These are phyloP conservation scores for Cryptosporidium viatorum DNA, from an alignment of 169 alveolate species.

Conservation along the genomic window DNA sequence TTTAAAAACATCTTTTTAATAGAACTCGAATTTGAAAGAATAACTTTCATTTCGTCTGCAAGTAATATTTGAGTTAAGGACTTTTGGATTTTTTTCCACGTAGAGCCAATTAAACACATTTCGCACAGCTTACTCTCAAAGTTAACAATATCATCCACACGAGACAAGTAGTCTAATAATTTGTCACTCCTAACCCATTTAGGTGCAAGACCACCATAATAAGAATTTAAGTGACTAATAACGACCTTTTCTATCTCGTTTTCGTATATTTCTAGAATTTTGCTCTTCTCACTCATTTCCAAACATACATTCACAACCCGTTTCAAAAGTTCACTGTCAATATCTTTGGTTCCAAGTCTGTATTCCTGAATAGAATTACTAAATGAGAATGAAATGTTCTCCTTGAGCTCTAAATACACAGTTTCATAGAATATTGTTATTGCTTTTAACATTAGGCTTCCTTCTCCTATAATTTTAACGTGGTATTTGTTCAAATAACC, in stretches of 20 bases:
- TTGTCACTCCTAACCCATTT: conserved; percentile 76
- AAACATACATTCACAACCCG: conserved; percentile 41
- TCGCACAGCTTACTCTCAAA: conserved; percentile 11
- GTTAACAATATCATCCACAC: conserved; percentile 56
- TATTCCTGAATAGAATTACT: conserved; percentile 16
- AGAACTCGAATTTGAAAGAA: conserved; percentile 8
- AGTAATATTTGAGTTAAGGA: conserved; percentile 44
- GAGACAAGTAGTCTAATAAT: conserved; percentile 77
- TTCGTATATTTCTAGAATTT: conserved; percentile 49
- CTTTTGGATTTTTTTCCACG: conserved; percentile 27
- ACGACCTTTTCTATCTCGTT: conserved; percentile 47
- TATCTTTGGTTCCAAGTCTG: conserved; percentile 28
- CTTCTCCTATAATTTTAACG: conserved; percentile 70
- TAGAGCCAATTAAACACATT: conserved; percentile 6
- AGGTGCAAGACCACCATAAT: conserved; percentile 74
- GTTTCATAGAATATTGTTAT: conserved; percentile 58
- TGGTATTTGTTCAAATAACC: conserved; percentile 82
- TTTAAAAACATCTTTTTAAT: conserved; percentile 21
- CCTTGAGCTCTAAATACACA: conserved; percentile 19
- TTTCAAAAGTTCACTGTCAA: conserved; percentile 13
- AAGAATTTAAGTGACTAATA: not conserved
- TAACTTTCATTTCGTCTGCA: conserved; percentile 5
- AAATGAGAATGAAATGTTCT: conserved; percentile 29
- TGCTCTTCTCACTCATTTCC: conserved; percentile 44
- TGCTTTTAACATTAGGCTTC: conserved; percentile 46